These are phyloP conservation scores for Plenodomus biglobosus DNA, from an alignment of 2,329 filamentous ascomycete species.

Conservation along the genomic window DNA sequence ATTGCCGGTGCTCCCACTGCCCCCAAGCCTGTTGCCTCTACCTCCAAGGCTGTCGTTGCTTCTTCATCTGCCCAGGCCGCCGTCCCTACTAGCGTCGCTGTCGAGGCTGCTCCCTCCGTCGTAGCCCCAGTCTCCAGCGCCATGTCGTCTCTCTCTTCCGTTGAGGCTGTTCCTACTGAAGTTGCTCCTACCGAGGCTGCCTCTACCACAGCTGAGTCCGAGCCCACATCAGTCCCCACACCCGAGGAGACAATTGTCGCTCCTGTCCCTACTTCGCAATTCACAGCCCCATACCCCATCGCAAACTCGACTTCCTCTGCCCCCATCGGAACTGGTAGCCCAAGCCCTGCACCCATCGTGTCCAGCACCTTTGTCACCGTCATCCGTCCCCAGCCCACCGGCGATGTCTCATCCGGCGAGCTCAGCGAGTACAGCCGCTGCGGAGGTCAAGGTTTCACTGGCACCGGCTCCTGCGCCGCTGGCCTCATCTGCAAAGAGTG, in stretches of 20 bases:
- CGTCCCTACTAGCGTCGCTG: slow-evolving; percentile 6
- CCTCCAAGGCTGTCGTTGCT: slow-evolving; percentile 11
- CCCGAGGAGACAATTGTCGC: slow-evolving; percentile 3
- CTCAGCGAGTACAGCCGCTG: slow-evolving; percentile 43
- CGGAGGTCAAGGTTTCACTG: slow-evolving; percentile 48
- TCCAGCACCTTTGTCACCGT: slow-evolving; percentile 26
- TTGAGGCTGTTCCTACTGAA: slow-evolving; percentile 8
- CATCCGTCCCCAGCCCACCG: slow-evolving; percentile 23
- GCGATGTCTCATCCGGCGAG: slow-evolving; percentile 10
- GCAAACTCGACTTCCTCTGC: slow-evolving; percentile 12
- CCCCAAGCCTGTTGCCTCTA: slow-evolving; percentile 20
- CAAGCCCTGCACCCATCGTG: slow-evolving; percentile 4
- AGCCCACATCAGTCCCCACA: slow-evolving; percentile 3
- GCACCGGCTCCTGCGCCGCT: slow-evolving; percentile 42
- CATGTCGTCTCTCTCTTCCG: slow-evolving; percentile 9
- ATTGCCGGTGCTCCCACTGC: slow-evolving; percentile 25
- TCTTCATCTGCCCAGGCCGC: slow-evolving; percentile 6
- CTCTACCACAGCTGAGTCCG: slow-evolving; percentile 3
- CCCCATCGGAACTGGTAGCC: slow-evolving; percentile 1
- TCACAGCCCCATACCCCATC: slow-evolving; percentile 6
- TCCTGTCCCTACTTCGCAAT: not conserved
- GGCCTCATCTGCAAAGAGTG: slow-evolving; percentile 45
- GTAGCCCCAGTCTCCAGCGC: slow-evolving; percentile 13
- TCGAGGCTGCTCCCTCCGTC: slow-evolving; percentile 6
- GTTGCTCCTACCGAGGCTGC: slow-evolving; percentile 12